Percentiles rank a stretch among this genome's conserved stretches.
Evolutionary conservation across 805 yeast species (phyloP).

Genomic region (Kuraishia hungarica): DNA sequence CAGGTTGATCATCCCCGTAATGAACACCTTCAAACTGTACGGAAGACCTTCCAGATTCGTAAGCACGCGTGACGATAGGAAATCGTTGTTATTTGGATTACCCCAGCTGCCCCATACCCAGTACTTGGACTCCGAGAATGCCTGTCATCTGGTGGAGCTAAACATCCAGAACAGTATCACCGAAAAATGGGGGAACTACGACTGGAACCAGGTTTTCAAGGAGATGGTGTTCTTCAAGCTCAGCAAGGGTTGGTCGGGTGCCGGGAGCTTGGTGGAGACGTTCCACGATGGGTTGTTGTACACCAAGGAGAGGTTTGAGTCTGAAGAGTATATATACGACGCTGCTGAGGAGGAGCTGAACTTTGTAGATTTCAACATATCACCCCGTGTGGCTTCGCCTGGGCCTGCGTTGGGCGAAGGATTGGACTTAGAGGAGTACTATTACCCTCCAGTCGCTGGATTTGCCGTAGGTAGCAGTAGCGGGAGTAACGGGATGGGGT

Average conservation of each 20-base stretch:
- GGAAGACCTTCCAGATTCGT: constrained; percentile 64
- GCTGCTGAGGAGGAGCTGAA: constrained; percentile 14
- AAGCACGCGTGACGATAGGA: constrained; percentile 44
- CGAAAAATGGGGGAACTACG: constrained; percentile 23
- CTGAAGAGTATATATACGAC: constrained; percentile 12
- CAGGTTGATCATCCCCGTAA: constrained; percentile 57
- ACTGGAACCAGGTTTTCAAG: constrained; percentile 28
- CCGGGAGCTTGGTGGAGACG: constrained; percentile 22
- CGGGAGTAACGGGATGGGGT: background rate
- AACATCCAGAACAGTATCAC: constrained; percentile 21
- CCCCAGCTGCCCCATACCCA: constrained; percentile 68
- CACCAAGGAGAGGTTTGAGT: constrained; percentile 15
- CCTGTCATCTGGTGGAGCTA: constrained; percentile 20
- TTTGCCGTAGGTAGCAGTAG: background rate
- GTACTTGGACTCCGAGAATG: constrained; percentile 31
- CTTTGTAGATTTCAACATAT: constrained; percentile 1
- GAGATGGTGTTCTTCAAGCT: constrained; percentile 24
- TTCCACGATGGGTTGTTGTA: constrained; percentile 21
- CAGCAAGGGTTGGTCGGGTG: constrained; percentile 26
- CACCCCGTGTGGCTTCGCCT: background rate
- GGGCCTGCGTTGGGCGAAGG: background rate
- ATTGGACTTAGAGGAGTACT: background rate
- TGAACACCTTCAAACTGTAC: constrained; percentile 62
- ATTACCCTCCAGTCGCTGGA: background rate
- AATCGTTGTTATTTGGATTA: constrained; percentile 59